Base-by-base conservation (phyloP, 2,329 filamentous ascomycete species). In the Apiospora marii region DNA sequence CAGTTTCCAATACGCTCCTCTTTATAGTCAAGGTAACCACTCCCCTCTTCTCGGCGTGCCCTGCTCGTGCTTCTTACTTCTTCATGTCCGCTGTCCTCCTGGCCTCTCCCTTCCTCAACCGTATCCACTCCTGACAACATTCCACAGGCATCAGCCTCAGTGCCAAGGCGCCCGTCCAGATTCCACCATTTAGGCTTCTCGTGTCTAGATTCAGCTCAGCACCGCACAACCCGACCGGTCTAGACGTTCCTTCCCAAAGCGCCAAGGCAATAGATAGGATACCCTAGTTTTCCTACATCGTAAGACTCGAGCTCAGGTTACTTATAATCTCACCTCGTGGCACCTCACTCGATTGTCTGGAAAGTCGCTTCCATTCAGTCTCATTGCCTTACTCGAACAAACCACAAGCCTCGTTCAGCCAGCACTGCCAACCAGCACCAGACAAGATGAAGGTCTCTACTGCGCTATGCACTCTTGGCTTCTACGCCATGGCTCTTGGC, bases 371-470 rank as follows among this genome's bases (percentile, higher is more conserved):
- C 30, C 16, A 5, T n/a, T n/a, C 34, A 41, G 10, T 41, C 58
- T 14, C n/a, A 41, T 34, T 41, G 30, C 19, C 7, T 10, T 24
- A n/a, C 14, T 41, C 19, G 19, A 64, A 64, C 2, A 41, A n/a
- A 64, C 2, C 22, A 4, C 34, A 41, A n/a, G 6, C n/a, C 19
- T 41, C 58, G 58, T 41, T 64, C n/a, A 34, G 58, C 58, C 34
- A 14, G 34, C 8, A 64, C 3, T 58, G 3, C 7, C 30, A 12
- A 22, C 34, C 34, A 22, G 19, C 58, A 41, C 34, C 34, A 41
- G n/a, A 64, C 34, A 64, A 64, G 34, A 70, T 70, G 68, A 58
- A 70, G 68, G 14, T 70, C 34, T 51, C 68, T 44, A 44, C 68
- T 58, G 27, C 48, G n/a, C 27, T 70, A 41, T 58, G 4, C 48